These are phyloP conservation scores for Tricharina praecox DNA, from an alignment of 495 filamentous ascomycete species.

Conservation along the genomic window DNA sequence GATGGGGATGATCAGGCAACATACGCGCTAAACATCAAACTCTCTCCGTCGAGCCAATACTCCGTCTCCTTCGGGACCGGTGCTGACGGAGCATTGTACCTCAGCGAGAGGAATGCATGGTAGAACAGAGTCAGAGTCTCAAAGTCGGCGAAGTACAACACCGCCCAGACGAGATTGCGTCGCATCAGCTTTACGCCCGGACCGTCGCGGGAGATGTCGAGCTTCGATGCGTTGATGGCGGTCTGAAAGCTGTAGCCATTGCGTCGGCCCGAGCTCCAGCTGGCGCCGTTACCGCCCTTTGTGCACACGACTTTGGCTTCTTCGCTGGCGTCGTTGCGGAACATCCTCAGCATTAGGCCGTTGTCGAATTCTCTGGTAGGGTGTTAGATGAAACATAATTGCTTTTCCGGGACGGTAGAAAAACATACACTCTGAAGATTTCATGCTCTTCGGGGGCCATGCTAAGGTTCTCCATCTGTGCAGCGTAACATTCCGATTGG, in stretches of 20 bases:
- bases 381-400: constrained; percentile 21
- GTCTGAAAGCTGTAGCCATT: constrained; percentile 31
- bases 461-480: constrained; percentile 20
- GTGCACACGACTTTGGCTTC: constrained; percentile 44
- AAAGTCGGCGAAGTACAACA: constrained; percentile 39
- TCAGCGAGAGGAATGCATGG: constrained; percentile 44
- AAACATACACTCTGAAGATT: constrained; percentile 25
- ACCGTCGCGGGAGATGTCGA: constrained; percentile 33
- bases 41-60: constrained; percentile 35
- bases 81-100: constrained; percentile 36
- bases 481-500: constrained; percentile 20
- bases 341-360: constrained; percentile 39
- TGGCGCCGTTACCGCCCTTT: constrained; percentile 29
- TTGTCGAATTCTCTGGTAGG: constrained; percentile 32
- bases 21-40: constrained; percentile 39
- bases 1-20: not conserved
- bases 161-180: constrained; percentile 38
- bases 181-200: constrained; percentile 41
- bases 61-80: constrained; percentile 33
- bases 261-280: constrained; percentile 36
- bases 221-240: constrained; percentile 19
- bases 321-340: constrained; percentile 36
- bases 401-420: constrained; percentile 9
- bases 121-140: constrained; percentile 45
- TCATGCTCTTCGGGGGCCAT: constrained; percentile 26